Evolutionary conservation across 371 early-diverging fungal species (phyloP).

Genomic region (Capillidium heterosporum): DNA sequence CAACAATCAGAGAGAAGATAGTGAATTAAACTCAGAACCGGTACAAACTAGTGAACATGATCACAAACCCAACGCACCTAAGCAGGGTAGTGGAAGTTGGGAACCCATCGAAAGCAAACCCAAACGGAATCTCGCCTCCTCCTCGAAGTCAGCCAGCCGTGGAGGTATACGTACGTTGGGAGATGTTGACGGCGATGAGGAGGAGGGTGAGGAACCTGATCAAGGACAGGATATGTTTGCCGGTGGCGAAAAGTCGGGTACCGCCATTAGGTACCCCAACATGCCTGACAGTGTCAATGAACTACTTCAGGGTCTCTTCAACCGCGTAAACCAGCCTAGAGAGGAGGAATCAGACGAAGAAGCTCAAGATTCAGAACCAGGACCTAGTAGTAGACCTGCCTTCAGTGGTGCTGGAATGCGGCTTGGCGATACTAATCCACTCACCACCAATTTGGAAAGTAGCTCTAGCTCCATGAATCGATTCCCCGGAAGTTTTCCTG

Average conservation of each 20-base stretch:
- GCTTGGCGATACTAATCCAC: too few relatives aligned
- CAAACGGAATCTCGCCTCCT: too few relatives aligned
- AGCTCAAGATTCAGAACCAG: not conserved
- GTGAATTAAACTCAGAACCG: not conserved
- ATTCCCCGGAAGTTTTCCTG: not conserved
- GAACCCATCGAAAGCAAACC: not conserved
- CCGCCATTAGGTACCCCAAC: not conserved
- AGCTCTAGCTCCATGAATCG: not conserved
- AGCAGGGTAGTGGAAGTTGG: not conserved
- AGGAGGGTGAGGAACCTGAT: not conserved
- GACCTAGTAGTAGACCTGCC: not conserved
- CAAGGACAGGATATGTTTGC: constrained; percentile 6
- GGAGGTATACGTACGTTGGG: not conserved
- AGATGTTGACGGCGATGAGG: not conserved
- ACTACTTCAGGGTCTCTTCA: not conserved
- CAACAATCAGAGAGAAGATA: not conserved
- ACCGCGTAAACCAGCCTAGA: not conserved
- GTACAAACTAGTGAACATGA: not conserved
- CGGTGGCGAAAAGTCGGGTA: constrained; percentile 6
- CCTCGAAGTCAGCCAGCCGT: not conserved
- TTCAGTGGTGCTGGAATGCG: not conserved
- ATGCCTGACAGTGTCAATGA: not conserved
- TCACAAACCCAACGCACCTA: not conserved
- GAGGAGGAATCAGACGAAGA: not conserved
- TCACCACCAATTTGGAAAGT: not conserved